Evolutionary conservation across 805 yeast genomes (phyloP), one percentile per base, ranked within the genome.

Genomic region (Wickerhamomyces kurtzmanii): DNA sequence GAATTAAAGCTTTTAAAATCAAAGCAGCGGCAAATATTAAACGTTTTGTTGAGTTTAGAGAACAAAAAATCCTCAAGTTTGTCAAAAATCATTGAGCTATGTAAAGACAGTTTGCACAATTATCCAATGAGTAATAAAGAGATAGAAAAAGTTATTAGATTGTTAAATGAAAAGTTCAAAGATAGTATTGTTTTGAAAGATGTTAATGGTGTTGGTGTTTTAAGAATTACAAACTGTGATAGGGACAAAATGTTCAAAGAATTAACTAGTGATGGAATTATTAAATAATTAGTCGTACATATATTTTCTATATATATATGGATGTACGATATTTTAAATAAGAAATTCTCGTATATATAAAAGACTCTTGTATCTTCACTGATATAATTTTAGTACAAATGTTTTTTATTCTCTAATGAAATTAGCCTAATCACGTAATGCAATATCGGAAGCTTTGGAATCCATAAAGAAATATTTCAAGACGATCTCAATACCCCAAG

Each of bases 371-470:
- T n/a, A n/a, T n/a, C n/a, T n/a, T n/a, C n/a, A n/a, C n/a, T n/a
- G n/a, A n/a, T n/a, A n/a, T n/a, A n/a, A n/a, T n/a, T n/a, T n/a
- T n/a, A n/a, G n/a, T n/a, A n/a, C n/a, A n/a, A n/a, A n/a, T n/a
- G n/a, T n/a, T n/a, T n/a, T n/a, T n/a, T n/a, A n/a, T n/a, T n/a
- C n/a, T n/a, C n/a, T n/a, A n/a, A n/a, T n/a, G n/a, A n/a, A n/a
- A n/a, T n/a, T 20, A 8, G 22, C 22, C 17, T 22, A 38, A 26
- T 38, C 42, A 31, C 56, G 57, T 3, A 38, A 23, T 5, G 97
- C 94, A 54, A 89, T 91, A 49, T 89, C 96, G 33, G 94, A 83
- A 28, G 97, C 84, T 45, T 79, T 78, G 45, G 75, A 84, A 55
- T 91, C 94, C 83, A 82, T 80, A 57, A 84, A 89, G 59, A 78